A percentile compares a stretch with the other conserved stretches of the same genome.
These are phyloP conservation scores for Penicillium cosmopolitanum DNA, from an alignment of 495 filamentous ascomycete genomes.

Conservation along the genomic window DNA sequence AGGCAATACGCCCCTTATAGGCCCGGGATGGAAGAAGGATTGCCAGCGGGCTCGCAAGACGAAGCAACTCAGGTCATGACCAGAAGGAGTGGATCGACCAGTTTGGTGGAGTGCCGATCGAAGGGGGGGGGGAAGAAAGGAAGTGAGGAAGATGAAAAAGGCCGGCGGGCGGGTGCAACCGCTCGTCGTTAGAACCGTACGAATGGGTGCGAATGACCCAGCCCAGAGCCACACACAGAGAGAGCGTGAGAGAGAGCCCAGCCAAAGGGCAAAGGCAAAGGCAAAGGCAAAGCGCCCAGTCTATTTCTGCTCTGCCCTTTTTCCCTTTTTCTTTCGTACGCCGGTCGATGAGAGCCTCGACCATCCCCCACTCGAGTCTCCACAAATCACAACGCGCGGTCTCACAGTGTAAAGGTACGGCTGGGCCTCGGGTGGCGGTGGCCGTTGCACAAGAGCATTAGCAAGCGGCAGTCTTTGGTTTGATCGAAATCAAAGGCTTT, in stretches of 20 bases:
- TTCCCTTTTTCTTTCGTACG: slow-evolving; percentile 10
- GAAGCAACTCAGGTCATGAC: slow-evolving; percentile 23
- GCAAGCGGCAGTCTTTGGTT: not conserved
- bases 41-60: slow-evolving; percentile 2
- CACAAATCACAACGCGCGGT: slow-evolving; percentile 24
- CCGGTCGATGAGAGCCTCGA: slow-evolving; percentile 41
- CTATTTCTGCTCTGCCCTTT: slow-evolving; percentile 6
- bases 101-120: slow-evolving; percentile 25
- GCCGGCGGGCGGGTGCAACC: slow-evolving; percentile 22
- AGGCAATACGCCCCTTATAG: slow-evolving; percentile 20
- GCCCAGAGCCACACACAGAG: not conserved
- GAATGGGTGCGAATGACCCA: not conserved
- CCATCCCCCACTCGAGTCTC: slow-evolving; percentile 20
- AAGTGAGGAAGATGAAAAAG: slow-evolving; percentile 21
- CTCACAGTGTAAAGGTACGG: not conserved
- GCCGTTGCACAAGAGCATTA: not conserved
- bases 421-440: slow-evolving; percentile 1
- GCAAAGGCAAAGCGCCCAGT: too few relatives aligned
- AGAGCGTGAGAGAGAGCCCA: too few relatives aligned
- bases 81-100: slow-evolving; percentile 16
- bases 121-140: slow-evolving; percentile 11
- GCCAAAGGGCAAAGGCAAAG: too few relatives aligned
- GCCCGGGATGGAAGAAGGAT: slow-evolving; percentile 11
- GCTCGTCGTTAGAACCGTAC: slow-evolving; percentile 7
- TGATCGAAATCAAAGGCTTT: not conserved